A percentile compares a stretch with the other conserved stretches of the same genome.
phyloP scores from a whole-genome alignment of 805 yeast genomes.

The Kodamaea leandrae region DNA sequence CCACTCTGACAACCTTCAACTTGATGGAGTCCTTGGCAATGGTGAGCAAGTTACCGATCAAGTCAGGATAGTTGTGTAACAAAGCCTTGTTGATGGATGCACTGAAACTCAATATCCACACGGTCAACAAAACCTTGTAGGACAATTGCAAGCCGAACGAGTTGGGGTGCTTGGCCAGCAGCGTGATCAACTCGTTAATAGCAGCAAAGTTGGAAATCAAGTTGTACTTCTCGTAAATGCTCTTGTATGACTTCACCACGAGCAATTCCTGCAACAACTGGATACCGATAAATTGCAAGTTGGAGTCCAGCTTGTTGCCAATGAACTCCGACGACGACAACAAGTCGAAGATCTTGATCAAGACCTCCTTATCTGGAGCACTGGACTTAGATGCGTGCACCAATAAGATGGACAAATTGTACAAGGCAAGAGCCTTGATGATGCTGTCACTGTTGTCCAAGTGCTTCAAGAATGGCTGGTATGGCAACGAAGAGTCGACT shows the following conservation, averaged over 20 bases:
- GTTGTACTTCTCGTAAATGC: slow-evolving; percentile 40
- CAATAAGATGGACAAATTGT: slow-evolving; percentile 52
- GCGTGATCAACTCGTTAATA: slow-evolving; percentile 28
- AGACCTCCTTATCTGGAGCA: slow-evolving; percentile 33
- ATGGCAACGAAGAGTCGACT: slow-evolving; percentile 49
- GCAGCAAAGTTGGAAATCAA: slow-evolving; percentile 34
- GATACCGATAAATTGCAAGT: slow-evolving; percentile 55
- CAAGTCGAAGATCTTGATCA: slow-evolving; percentile 38
- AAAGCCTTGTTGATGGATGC: slow-evolving; percentile 46
- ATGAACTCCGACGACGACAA: slow-evolving; percentile 31
- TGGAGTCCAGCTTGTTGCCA: slow-evolving; percentile 35
- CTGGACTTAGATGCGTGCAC: slow-evolving; percentile 19
- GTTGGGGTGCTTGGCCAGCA: slow-evolving; percentile 35
- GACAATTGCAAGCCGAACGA: slow-evolving; percentile 70
- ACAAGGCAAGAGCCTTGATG: slow-evolving; percentile 53
- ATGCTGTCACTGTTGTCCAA: slow-evolving; percentile 56
- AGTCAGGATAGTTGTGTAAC: slow-evolving; percentile 51
- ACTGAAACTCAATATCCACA: slow-evolving; percentile 86
- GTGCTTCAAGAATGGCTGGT: slow-evolving; percentile 49
- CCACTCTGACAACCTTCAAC: slow-evolving; percentile 83
- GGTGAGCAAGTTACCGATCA: slow-evolving; percentile 50
- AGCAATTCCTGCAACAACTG: slow-evolving; percentile 66
- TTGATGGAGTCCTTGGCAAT: slow-evolving; percentile 81
- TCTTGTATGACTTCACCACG: slow-evolving; percentile 52
- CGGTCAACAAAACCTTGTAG: slow-evolving; percentile 70